phyloP scores from a whole-genome alignment of 257 asterid genomes.

The Solanum appendiculatum region DNA sequence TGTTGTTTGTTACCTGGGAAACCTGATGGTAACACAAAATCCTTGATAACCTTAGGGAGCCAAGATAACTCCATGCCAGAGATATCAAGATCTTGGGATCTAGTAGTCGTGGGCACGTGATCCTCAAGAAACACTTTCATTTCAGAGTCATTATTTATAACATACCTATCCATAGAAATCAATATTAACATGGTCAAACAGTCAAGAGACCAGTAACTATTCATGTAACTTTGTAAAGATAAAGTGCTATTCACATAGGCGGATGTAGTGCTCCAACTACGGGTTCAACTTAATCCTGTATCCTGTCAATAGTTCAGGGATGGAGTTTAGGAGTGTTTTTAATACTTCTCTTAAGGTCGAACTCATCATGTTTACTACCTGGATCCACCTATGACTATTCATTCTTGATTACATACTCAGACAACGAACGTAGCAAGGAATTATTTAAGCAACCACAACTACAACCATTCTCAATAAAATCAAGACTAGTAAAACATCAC shows the following conservation, averaged over 20 bases:
- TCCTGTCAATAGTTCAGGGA: too few relatives aligned
- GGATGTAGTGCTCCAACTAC: background rate
- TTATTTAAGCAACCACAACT: background rate
- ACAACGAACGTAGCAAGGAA: background rate
- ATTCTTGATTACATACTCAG: background rate
- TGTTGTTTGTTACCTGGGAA: constrained; percentile 52
- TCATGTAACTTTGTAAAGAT: background rate
- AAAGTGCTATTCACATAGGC: background rate
- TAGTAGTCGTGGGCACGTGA: constrained; percentile 15
- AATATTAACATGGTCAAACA: background rate
- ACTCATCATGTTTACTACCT: background rate
- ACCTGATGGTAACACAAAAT: constrained; percentile 80
- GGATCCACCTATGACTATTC: background rate
- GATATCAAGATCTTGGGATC: constrained; percentile 9
- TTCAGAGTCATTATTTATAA: constrained; percentile 44
- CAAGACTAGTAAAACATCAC: background rate
- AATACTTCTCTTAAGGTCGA: background rate
- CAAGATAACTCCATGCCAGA: constrained; percentile 30
- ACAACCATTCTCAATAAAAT: background rate
- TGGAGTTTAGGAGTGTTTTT: too few relatives aligned
- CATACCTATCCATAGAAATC: constrained; percentile 34
- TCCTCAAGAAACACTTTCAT: constrained; percentile 49
- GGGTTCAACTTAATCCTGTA: too few relatives aligned
- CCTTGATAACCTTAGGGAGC: constrained; percentile 63
- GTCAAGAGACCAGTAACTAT: background rate